Conservation (phyloP, 108 stramenopile species). For the Pseudonitzschia delicatissima region DNA sequence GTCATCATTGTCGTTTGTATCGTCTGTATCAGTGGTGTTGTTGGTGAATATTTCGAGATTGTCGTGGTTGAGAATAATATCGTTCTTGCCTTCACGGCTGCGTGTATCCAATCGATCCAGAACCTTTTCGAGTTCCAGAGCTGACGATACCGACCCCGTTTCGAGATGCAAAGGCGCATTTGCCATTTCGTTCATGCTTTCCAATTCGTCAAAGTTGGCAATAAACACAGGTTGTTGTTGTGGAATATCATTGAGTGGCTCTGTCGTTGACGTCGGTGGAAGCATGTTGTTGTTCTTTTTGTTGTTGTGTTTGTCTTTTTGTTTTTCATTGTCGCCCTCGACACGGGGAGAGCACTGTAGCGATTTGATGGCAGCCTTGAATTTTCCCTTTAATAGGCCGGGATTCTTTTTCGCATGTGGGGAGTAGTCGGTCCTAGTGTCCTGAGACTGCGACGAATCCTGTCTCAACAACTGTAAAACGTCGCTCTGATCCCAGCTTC, state of each 20-base stretch:
- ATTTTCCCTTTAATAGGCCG: too few species aligned
- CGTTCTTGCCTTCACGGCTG: background rate
- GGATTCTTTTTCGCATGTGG: background rate
- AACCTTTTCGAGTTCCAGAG: constrained; percentile 1
- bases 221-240: background rate
- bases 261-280: background rate
- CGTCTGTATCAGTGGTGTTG: background rate
- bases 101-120: background rate
- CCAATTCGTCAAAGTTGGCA: background rate
- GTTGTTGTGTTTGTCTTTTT: background rate
- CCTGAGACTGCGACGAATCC: too few species aligned
- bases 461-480: too few species aligned
- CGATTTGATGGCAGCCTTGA: background rate
- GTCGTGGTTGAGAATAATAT: background rate
- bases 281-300: background rate
- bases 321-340: background rate
- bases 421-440: background rate
- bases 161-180: too few species aligned
- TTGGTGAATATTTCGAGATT: background rate
- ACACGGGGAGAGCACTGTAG: constrained; percentile 4
- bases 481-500: background rate
- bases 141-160: background rate
- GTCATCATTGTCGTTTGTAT: background rate
- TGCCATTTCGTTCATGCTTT: background rate
- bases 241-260: background rate